These are phyloP conservation scores for Wallacemonas rigidus DNA, from an alignment of 208 protist genomes.

Conservation along the genomic window DNA sequence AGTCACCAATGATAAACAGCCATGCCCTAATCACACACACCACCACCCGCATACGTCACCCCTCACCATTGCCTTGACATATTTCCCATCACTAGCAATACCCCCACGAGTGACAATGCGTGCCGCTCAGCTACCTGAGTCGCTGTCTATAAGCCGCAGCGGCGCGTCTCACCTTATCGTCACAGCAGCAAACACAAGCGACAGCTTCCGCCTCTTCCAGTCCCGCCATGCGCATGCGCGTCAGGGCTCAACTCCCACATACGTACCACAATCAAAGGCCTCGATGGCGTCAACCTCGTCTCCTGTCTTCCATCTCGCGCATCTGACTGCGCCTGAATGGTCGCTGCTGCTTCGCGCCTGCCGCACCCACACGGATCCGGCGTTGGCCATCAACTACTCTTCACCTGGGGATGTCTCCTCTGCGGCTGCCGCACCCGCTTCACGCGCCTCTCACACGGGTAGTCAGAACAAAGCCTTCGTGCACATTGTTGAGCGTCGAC, in stretches of 20 bases:
- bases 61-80: constrained; percentile 11
- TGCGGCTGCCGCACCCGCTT: background rate
- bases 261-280: too few relatives aligned
- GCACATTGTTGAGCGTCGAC: constrained; percentile 70
- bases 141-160: constrained; percentile 25
- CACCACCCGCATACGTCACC: too few relatives aligned
- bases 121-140: constrained; percentile 36
- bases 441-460: background rate
- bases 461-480: constrained; percentile 48
- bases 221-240: background rate
- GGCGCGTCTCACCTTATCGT: constrained; percentile 48
- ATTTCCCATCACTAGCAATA: background rate
- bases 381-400: constrained; percentile 56
- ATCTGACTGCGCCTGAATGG: constrained; percentile 50
- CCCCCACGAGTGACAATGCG: constrained; percentile 28
- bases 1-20: too few relatives aligned
- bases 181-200: constrained; percentile 35
- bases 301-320: constrained; percentile 46
- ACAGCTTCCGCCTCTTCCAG: constrained; percentile 40
- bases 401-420: constrained; percentile 46
- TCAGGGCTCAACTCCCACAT: too few relatives aligned
- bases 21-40: too few relatives aligned
- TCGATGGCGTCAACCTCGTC: too few relatives aligned
- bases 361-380: constrained; percentile 43
- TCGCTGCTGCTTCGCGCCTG: constrained; percentile 47